Percentiles rank a stretch among this genome's conserved stretches.
phyloP scores from a whole-genome alignment of 2,329 filamentous ascomycete species.

The Penicillium sp. region DNA sequence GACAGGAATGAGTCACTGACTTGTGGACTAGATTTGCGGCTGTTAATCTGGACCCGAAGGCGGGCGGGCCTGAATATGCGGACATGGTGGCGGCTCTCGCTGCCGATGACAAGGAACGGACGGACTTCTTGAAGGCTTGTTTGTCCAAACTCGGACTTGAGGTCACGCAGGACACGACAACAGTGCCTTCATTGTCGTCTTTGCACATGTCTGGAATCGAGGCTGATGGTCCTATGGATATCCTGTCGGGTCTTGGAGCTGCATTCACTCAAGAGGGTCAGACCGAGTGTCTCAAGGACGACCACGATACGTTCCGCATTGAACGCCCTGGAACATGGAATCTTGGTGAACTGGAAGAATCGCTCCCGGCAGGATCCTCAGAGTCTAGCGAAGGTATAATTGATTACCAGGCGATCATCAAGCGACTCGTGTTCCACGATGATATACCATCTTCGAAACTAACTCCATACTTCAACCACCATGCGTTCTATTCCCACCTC shows the following conservation, averaged over 20 bases:
- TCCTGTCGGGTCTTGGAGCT: conserved; percentile 62
- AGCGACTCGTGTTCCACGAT: conserved; percentile 72
- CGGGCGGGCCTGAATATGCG: conserved; percentile 66
- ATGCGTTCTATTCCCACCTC: conserved; percentile 71
- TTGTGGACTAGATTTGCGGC: conserved; percentile 68
- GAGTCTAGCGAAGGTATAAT: conserved; percentile 55
- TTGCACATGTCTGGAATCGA: conserved; percentile 75
- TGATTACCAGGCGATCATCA: conserved; percentile 71
- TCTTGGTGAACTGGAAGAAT: conserved; percentile 53
- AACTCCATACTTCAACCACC: conserved; percentile 84
- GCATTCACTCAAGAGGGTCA: conserved; percentile 64
- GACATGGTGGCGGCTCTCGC: conserved; percentile 66
- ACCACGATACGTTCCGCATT: conserved; percentile 78
- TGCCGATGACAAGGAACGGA: conserved; percentile 66
- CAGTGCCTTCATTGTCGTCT: conserved; percentile 74
- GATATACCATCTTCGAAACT: conserved; percentile 66
- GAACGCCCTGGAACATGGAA: conserved; percentile 64
- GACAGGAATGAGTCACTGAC: conserved; percentile 11
- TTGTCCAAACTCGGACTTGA: conserved; percentile 78
- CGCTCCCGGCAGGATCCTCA: conserved; percentile 44
- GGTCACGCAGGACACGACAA: conserved; percentile 65
- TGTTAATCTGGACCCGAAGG: conserved; percentile 68
- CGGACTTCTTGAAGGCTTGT: conserved; percentile 73
- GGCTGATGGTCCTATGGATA: conserved; percentile 63
- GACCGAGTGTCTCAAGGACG: conserved; percentile 71